A percentile compares a stretch with the other conserved stretches of the same genome.
Evolutionary conservation across 1,139 yeast species (phyloP).

Genomic region (Protomyces arabidopsidicola): DNA sequence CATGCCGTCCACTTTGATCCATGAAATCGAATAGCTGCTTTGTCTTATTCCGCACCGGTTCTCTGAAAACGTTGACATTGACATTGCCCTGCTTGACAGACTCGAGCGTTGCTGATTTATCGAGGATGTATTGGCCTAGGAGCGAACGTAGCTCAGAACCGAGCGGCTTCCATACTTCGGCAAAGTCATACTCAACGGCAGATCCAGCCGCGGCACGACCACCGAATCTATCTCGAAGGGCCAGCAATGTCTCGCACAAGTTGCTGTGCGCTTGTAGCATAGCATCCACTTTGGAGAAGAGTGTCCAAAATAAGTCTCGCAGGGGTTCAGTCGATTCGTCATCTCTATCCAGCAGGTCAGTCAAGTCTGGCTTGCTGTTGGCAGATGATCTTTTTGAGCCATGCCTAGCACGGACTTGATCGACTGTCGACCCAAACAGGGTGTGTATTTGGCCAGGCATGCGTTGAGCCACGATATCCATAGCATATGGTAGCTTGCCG

Average conservation of each 20-base stretch:
- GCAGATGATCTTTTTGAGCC: neutral
- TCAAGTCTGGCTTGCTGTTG: neutral
- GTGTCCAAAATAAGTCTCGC: constrained; percentile 29
- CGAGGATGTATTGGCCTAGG: constrained; percentile 22
- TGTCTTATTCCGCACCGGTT: neutral
- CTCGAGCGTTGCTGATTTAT: neutral
- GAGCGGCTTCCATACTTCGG: constrained; percentile 28
- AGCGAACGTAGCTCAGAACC: constrained; percentile 25
- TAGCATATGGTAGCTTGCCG: constrained; percentile 59
- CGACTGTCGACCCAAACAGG: constrained; percentile 58
- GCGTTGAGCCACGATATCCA: constrained; percentile 52
- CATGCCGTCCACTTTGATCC: neutral
- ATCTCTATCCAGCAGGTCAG: neutral
- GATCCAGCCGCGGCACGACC: neutral
- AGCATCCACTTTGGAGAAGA: constrained; percentile 29
- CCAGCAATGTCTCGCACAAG: constrained; percentile 19
- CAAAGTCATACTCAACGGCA: constrained; percentile 7
- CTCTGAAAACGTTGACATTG: constrained; percentile 1
- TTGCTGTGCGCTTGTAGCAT: constrained; percentile 26
- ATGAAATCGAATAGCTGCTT: constrained; percentile 1
- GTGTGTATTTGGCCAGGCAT: constrained; percentile 49
- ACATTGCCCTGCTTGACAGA: neutral
- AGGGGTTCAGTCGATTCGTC: constrained; percentile 9
- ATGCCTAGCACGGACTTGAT: constrained; percentile 49
- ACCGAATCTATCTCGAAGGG: neutral